Percentiles rank a stretch among this genome's conserved stretches.
Evolutionary conservation across 2,329 filamentous ascomycete species (phyloP).

Genomic region (Lachnellula arida): DNA sequence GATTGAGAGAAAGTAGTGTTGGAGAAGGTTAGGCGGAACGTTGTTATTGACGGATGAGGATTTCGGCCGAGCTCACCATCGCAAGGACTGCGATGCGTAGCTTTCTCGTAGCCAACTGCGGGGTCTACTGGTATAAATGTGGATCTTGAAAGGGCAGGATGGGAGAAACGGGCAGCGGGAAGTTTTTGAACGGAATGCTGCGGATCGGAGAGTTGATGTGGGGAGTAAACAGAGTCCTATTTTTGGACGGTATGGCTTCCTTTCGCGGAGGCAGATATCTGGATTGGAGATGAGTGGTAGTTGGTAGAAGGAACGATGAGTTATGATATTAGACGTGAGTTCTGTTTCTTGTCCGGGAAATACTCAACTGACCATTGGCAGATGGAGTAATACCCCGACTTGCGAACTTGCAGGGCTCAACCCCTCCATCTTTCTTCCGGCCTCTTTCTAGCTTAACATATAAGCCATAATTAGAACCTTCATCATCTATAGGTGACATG

Average conservation of each 20-base stretch:
- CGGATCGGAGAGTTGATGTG: constrained; percentile 61
- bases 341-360: background rate
- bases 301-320: constrained; percentile 38
- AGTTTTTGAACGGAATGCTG: constrained; percentile 64
- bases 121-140: constrained; percentile 67
- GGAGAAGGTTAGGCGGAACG: constrained; percentile 67
- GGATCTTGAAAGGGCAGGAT: constrained; percentile 58
- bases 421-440: background rate
- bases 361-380: background rate
- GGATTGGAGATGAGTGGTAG: constrained; percentile 43
- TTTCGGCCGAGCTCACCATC: constrained; percentile 56
- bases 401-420: background rate
- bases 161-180: constrained; percentile 52
- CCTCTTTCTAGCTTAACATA: background rate
- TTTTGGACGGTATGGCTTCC: constrained; percentile 70
- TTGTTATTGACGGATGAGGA: constrained; percentile 60
- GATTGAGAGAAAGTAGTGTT: constrained; percentile 53
- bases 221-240: constrained; percentile 62
- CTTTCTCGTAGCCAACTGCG: constrained; percentile 62
- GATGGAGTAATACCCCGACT: constrained; percentile 8
- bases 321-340: constrained; percentile 44
- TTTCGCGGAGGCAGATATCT: constrained; percentile 30
- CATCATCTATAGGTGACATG: background rate
- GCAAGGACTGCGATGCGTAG: constrained; percentile 34
- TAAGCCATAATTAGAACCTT: background rate